phyloP scores from a whole-genome alignment of 1,284 basidiomycete genomes.

The Ceratobasidium sp. region DNA sequence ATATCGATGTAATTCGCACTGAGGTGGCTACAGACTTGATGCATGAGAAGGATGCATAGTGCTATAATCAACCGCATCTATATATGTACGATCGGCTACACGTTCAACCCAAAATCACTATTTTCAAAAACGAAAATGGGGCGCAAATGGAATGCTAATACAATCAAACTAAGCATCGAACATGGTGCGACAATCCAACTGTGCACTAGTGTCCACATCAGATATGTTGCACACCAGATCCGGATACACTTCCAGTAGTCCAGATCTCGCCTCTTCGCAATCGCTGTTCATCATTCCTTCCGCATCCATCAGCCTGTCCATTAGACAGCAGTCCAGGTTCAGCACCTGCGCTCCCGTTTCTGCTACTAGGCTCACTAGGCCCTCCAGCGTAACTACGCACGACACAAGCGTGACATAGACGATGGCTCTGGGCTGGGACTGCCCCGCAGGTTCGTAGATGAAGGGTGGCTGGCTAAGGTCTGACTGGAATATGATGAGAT shows the following conservation, averaged over 20 bases:
- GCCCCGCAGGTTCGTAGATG: not conserved
- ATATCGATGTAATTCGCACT: too few species aligned
- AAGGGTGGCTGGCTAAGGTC: not conserved
- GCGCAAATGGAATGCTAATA: too few species aligned
- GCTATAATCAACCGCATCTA: too few species aligned
- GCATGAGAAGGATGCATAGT: too few species aligned
- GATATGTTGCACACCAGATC: not conserved
- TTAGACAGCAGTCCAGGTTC: not conserved
- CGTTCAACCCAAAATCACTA: too few species aligned
- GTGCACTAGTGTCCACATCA: not conserved
- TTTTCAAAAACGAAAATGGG: too few species aligned
- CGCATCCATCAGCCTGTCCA: not conserved
- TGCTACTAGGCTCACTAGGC: not conserved
- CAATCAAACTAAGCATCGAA: not conserved
- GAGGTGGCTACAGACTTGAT: too few species aligned
- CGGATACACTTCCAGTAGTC: not conserved
- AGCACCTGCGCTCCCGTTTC: not conserved
- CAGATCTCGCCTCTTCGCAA: not conserved
- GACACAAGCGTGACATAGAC: not conserved
- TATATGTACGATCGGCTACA: too few species aligned
- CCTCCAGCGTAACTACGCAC: not conserved
- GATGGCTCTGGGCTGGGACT: not conserved
- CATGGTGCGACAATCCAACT: not conserved
- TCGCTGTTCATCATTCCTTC: not conserved
- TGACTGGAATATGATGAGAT: not conserved